These are phyloP conservation scores for Mycena sanguinolenta DNA, from an alignment of 768 basidiomycete species.

Conservation along the genomic window DNA sequence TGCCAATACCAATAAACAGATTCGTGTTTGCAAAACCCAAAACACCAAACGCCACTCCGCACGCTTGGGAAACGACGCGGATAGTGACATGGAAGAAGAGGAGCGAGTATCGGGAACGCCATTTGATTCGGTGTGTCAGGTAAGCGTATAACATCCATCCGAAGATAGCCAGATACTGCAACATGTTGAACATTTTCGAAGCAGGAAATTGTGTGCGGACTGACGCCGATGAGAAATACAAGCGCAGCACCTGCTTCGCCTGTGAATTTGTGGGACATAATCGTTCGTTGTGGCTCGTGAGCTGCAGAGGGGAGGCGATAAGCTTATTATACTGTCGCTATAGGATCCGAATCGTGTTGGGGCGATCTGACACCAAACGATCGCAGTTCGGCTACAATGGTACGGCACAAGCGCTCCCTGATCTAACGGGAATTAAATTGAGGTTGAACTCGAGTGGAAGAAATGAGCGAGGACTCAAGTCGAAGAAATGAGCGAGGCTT, in stretches of 20 bases:
- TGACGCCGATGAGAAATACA: slow-evolving; percentile 44
- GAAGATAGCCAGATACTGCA: slow-evolving; percentile 26
- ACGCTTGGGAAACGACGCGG: slow-evolving; percentile 27
- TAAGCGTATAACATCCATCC: slow-evolving; percentile 23
- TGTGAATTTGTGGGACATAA: no score
- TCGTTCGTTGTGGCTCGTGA: no score
- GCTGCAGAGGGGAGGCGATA: no score
- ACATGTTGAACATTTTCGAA: neutral
- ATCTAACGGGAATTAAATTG: no score
- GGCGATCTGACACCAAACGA: no score
- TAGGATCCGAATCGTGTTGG: no score
- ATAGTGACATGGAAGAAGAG: slow-evolving; percentile 31
- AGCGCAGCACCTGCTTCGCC: slow-evolving; percentile 48
- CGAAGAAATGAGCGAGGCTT: no score
- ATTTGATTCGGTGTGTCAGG: slow-evolving; percentile 23
- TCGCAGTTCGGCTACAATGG: no score
- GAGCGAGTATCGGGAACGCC: slow-evolving; percentile 25
- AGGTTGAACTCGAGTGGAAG: no score
- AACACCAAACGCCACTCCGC: slow-evolving; percentile 27
- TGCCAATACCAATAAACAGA: slow-evolving; percentile 22
- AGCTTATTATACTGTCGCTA: no score
- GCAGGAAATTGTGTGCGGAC: neutral
- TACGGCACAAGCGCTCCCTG: no score
- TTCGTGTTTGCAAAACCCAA: slow-evolving; percentile 13
- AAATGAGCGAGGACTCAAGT: no score